A percentile compares a stretch with the other conserved stretches of the same genome.
phyloP scores from a whole-genome alignment of 176 grass and related monocot genomes.

The Paspalum vaginatum region DNA sequence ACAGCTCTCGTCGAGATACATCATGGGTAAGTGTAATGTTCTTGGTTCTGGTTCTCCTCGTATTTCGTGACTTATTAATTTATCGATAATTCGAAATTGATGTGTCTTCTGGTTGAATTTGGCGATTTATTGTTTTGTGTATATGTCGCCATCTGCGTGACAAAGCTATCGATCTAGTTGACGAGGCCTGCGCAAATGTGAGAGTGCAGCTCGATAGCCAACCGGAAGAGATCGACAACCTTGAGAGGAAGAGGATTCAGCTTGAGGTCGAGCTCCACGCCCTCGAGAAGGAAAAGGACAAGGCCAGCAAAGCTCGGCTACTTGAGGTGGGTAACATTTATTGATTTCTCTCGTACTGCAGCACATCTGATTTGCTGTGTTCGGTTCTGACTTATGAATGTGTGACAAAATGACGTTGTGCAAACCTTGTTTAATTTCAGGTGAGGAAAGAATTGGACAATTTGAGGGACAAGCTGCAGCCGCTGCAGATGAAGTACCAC shows the following conservation, averaged over 20 bases:
- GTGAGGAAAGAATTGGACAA: conserved; percentile 76
- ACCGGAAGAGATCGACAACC: conserved; percentile 83
- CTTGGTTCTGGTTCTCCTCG: background rate
- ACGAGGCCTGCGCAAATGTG: conserved; percentile 85
- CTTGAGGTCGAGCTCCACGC: conserved; percentile 78
- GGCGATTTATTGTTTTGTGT: background rate
- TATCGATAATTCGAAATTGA: too few species aligned
- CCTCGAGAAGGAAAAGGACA: conserved; percentile 91
- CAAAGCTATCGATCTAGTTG: conserved; percentile 83
- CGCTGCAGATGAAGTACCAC: conserved; percentile 69
- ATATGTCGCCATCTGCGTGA: conserved; percentile 73
- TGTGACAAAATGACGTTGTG: background rate
- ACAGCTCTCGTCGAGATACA: conserved; percentile 76
- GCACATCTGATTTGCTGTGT: background rate
- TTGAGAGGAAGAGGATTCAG: conserved; percentile 78
- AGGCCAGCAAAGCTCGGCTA: conserved; percentile 72
- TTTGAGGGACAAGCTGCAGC: conserved; percentile 82
- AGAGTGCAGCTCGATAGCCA: conserved; percentile 86
- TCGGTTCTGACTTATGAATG: conserved; percentile 8
- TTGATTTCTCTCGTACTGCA: background rate
- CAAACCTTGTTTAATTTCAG: conserved; percentile 32
- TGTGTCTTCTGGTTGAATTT: background rate
- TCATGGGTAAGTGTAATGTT: conserved; percentile 56
- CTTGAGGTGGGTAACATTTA: conserved; percentile 31
- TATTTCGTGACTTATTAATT: background rate